Evolutionary conservation across 768 basidiomycete genomes (phyloP).

Genomic region (Pleurotus citrinopileatus): DNA sequence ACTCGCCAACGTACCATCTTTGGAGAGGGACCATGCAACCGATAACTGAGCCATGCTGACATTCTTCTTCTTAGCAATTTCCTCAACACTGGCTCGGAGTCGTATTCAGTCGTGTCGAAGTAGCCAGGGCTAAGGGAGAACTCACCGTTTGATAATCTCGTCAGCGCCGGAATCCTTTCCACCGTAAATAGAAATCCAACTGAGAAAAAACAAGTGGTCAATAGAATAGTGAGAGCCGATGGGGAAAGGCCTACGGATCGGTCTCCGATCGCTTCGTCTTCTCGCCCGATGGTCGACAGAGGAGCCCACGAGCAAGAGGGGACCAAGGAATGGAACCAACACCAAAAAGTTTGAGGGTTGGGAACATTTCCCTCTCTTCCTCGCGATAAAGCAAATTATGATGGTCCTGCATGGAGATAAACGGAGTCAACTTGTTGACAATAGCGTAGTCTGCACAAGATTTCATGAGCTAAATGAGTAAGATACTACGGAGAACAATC

Average conservation of each 20-base stretch:
- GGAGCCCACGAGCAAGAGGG: conserved; percentile 49
- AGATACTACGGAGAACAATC: neutral
- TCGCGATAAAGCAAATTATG: conserved; percentile 57
- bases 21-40: conserved; percentile 48
- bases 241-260: conserved; percentile 27
- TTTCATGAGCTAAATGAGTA: neutral
- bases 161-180: conserved; percentile 21
- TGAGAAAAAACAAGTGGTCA: neutral
- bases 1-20: conserved; percentile 12
- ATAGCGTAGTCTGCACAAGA: conserved; percentile 40
- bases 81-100: conserved; percentile 40
- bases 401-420: conserved; percentile 67
- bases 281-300: conserved; percentile 37
- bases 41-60: conserved; percentile 57
- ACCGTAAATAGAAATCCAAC: neutral
- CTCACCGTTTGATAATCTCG: conserved; percentile 38
- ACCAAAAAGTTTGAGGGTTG: conserved; percentile 33
- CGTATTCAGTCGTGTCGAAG: neutral
- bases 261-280: conserved; percentile 33
- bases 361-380: conserved; percentile 60
- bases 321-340: conserved; percentile 50
- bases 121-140: too few relatives aligned
- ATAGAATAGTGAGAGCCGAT: too few relatives aligned
- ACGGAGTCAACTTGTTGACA: conserved; percentile 43
- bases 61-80: conserved; percentile 48